Percentiles rank a stretch among this genome's conserved stretches.
These are phyloP conservation scores for Cucumis melo DNA, from an alignment of 306 rosid genomes.

Conservation along the genomic window DNA sequence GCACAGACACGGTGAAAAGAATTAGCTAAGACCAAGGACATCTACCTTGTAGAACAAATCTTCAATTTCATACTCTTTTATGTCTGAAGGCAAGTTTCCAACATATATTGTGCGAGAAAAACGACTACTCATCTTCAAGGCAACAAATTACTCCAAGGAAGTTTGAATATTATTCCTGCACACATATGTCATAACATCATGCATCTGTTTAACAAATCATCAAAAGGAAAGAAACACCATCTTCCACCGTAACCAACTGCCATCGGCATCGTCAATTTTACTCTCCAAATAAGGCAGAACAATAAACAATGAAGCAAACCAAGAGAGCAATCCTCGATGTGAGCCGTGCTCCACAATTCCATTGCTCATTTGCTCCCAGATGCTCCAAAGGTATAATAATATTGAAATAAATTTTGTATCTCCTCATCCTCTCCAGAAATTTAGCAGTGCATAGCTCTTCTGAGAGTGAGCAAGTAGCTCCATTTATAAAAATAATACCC, in stretches of 20 bases:
- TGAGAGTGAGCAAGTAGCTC: slow-evolving; percentile 96
- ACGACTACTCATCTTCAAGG: slow-evolving; percentile 79
- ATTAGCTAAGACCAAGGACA: not conserved
- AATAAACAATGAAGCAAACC: slow-evolving; percentile 98
- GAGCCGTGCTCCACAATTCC: slow-evolving; percentile 99
- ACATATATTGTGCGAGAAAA: slow-evolving; percentile 99
- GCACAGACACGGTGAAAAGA: not conserved
- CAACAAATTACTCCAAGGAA: slow-evolving; percentile 3
- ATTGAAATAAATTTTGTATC: slow-evolving; percentile 79
- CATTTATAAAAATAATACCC: slow-evolving; percentile 72
- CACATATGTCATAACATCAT: slow-evolving; percentile 11
- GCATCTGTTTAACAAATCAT: slow-evolving; percentile 11
- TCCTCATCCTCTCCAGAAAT: slow-evolving; percentile 88
- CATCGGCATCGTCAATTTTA: slow-evolving; percentile 35
- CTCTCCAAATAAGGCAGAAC: slow-evolving; percentile 47
- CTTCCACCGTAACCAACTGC: slow-evolving; percentile 22
- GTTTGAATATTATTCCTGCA: slow-evolving; percentile 31
- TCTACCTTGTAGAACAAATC: slow-evolving; percentile 85
- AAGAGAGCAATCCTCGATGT: slow-evolving; percentile 99
- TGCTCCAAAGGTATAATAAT: slow-evolving; percentile 93
- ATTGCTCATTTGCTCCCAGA: slow-evolving; percentile 99
- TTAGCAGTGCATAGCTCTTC: slow-evolving; percentile 92
- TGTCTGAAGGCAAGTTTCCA: slow-evolving; percentile 92
- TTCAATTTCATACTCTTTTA: slow-evolving; percentile 81
- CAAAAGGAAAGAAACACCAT: slow-evolving; percentile 10